These are phyloP conservation scores for Calonectria ilicicola DNA, from an alignment of 2,329 filamentous ascomycete species.

Conservation along the genomic window DNA sequence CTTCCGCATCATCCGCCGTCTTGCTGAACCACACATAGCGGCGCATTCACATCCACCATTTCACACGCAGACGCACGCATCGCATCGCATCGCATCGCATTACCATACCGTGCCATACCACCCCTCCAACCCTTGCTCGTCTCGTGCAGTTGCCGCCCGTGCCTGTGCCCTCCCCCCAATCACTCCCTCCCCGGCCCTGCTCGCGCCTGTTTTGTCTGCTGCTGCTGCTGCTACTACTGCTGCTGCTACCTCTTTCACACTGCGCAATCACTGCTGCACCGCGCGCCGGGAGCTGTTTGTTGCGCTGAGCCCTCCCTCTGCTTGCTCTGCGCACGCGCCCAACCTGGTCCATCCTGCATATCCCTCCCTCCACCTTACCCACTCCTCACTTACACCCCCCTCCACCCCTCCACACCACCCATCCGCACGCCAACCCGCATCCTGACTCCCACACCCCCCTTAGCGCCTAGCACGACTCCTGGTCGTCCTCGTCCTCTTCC, in stretches of 20 bases:
- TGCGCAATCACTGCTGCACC: slow-evolving; percentile 11
- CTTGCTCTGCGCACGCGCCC: slow-evolving; percentile 39
- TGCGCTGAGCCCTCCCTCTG: slow-evolving; percentile 18
- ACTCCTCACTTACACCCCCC: slow-evolving; percentile 34
- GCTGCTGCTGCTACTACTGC: no score
- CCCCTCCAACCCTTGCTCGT: slow-evolving; percentile 29
- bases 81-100: slow-evolving; percentile 17
- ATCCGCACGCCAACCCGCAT: slow-evolving; percentile 26
- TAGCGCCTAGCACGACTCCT: slow-evolving; percentile 39
- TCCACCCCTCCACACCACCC: slow-evolving; percentile 26
- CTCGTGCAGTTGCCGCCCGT: slow-evolving; percentile 37
- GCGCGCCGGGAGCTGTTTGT: slow-evolving; percentile 21
- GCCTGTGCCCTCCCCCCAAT: background rate
- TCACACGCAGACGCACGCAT: no score
- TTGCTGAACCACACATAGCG: slow-evolving; percentile 15
- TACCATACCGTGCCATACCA: slow-evolving; percentile 13
- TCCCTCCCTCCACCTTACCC: slow-evolving; percentile 30
- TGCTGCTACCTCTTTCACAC: slow-evolving; percentile 17
- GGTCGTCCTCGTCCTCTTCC: slow-evolving; percentile 32
- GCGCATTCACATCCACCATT: slow-evolving; percentile 37
- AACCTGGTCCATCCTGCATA: slow-evolving; percentile 38
- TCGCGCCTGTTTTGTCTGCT: slow-evolving; percentile 36
- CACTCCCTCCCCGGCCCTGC: slow-evolving; percentile 21
- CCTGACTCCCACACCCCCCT: slow-evolving; percentile 40
- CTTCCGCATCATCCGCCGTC: slow-evolving; percentile 35